Conservation (phyloP, 176 grass and related monocot species). For the Alopecurus myosuroides region DNA sequence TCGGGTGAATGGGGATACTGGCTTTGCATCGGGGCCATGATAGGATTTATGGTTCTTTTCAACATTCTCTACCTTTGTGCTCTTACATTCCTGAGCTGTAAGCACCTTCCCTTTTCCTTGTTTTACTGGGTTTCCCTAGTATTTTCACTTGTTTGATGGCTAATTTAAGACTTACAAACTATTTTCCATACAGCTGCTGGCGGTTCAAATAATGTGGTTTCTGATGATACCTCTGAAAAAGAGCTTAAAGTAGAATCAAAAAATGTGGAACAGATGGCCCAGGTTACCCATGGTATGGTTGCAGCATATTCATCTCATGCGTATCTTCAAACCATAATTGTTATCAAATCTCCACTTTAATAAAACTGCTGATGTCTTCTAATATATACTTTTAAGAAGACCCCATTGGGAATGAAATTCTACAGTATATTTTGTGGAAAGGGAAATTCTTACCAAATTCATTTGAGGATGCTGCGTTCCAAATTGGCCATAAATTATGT, state of each 20-base stretch:
- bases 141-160: background rate
- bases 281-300: constrained; percentile 4
- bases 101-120: background rate
- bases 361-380: constrained; percentile 8
- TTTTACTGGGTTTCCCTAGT: background rate
- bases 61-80: constrained; percentile 46
- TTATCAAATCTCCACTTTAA: background rate
- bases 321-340: background rate
- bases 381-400: background rate
- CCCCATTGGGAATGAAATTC: background rate
- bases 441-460: background rate
- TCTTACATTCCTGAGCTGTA: constrained; percentile 50
- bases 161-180: background rate
- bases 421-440: background rate
- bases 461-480: background rate
- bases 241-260: constrained; percentile 25
- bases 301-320: background rate
- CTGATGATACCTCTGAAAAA: constrained; percentile 27
- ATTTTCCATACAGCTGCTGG: constrained; percentile 33
- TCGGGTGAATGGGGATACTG: constrained; percentile 44
- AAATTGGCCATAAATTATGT: background rate
- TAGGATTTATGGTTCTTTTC: constrained; percentile 51
- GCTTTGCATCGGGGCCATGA: constrained; percentile 50
- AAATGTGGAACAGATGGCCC: constrained; percentile 8
- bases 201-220: constrained; percentile 30